Base-by-base conservation (phyloP, 495 filamentous ascomycete genomes). In the Chaetomium tenue region DNA sequence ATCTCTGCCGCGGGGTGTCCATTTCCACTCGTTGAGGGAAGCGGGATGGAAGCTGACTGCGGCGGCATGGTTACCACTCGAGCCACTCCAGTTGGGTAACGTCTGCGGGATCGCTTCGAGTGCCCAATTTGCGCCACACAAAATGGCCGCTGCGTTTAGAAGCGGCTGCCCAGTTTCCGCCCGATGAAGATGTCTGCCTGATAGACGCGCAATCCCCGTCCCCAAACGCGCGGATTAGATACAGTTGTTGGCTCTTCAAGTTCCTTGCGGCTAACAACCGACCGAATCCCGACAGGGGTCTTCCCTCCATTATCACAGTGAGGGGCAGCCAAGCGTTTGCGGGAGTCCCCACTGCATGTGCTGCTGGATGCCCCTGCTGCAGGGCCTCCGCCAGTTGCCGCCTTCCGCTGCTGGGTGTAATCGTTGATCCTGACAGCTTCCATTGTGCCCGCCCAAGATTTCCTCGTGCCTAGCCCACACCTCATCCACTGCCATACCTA, bases 331-430 rank as follows among this genome's bases (percentile, higher is more conserved):
- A 56, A 22, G 53, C n/a, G 28, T 37, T 18, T 1, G 26, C 20
- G 28, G 58, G 13, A 16, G 58, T 22, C 59, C 59, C 59, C 30
- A 25, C 48, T 42, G 20, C 46, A 28, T 26, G 59, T 61, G 37
- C 20, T 20, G 30, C 16, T 11, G n/a, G 33, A 12, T 12, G 9
- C 22, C 47, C 20, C 33, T 18, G 42, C 55, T 23, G 40, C 42
- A 30, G 23, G 0, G 57, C 55, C 26, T 39, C 37, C 44, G 55
- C 30, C 23, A 44, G 37, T 57, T 42, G 54, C 54, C 55, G 33
- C 53, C 53, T 39, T 44, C 33, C 39, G 23, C 55, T 16, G 20
- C 54, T 42, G 55, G 22, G 7, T 28, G 39, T 28, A 5, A 26
- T 44, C 39, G 22, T 23, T 56, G 30, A 11, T 28, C 33, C 53